A percentile compares a stretch with the other conserved stretches of the same genome.
These are phyloP conservation scores for Diphasiastrum complanatum DNA, from an alignment of 83 land plant genomes.

Conservation along the genomic window DNA sequence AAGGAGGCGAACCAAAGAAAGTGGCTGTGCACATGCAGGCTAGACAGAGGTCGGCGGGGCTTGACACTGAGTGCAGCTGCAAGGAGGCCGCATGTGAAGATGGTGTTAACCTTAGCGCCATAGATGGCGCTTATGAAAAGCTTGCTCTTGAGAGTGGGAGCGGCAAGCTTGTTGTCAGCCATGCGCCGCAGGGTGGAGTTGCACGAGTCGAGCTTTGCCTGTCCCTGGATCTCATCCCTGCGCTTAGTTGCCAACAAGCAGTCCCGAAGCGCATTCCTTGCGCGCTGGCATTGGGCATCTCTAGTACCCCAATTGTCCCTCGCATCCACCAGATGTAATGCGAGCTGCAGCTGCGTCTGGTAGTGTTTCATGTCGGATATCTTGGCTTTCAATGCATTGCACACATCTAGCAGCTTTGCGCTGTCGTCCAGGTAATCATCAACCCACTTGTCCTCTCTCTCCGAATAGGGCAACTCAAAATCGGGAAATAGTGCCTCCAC, in stretches of 20 bases:
- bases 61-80: slow-evolving; percentile 2
- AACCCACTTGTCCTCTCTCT: slow-evolving; percentile 13
- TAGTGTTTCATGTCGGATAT: slow-evolving; percentile 3
- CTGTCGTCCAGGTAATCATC: slow-evolving; percentile 18
- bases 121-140: slow-evolving; percentile 8
- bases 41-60: not conserved
- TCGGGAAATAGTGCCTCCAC: slow-evolving; percentile 10
- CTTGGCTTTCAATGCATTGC: slow-evolving; percentile 4
- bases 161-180: slow-evolving; percentile 6
- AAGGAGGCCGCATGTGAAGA: slow-evolving; percentile 14
- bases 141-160: not conserved
- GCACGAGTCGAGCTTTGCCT: slow-evolving; percentile 13
- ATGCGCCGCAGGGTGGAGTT: slow-evolving; percentile 15
- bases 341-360: not conserved
- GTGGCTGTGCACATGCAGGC: not conserved
- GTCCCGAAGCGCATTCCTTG: not conserved
- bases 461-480: not conserved
- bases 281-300: not conserved
- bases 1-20: not conserved
- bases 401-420: slow-evolving; percentile 24
- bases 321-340: not conserved
- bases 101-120: slow-evolving; percentile 11
- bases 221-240: not conserved
- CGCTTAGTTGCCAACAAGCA: not conserved
- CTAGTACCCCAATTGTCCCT: not conserved